Evolutionary conservation across 352 stramenopile genomes (phyloP).

Genomic region (Globisporangium ultimum): DNA sequence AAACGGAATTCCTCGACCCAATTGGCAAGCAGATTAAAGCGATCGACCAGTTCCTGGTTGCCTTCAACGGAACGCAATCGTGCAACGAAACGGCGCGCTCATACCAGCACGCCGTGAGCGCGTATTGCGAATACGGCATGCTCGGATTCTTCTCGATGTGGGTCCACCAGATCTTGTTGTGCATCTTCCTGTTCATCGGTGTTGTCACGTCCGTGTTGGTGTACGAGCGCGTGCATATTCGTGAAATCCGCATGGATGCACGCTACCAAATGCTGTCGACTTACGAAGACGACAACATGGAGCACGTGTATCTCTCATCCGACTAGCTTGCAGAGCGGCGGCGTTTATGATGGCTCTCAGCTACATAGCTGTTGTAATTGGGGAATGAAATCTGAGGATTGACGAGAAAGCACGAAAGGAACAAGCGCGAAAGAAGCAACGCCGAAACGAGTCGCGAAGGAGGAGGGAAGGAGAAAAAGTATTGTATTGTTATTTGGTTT

Average conservation of each 20-base stretch:
- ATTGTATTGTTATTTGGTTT: slow-evolving; percentile 4
- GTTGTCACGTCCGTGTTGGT: slow-evolving; percentile 69
- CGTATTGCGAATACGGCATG: slow-evolving; percentile 80
- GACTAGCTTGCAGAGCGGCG: slow-evolving; percentile 27
- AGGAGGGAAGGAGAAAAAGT: not conserved
- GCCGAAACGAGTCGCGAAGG: not conserved
- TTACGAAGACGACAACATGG: slow-evolving; percentile 79
- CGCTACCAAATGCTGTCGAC: slow-evolving; percentile 73
- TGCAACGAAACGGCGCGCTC: slow-evolving; percentile 43
- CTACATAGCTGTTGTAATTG: too few relatives aligned
- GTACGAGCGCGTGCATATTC: slow-evolving; percentile 73
- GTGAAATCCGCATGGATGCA: slow-evolving; percentile 50
- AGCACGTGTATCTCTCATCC: slow-evolving; percentile 74
- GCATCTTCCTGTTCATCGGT: slow-evolving; percentile 70
- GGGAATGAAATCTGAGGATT: too few relatives aligned
- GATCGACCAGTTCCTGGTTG: slow-evolving; percentile 22
- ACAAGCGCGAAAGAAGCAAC: not conserved
- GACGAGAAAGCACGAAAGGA: not conserved
- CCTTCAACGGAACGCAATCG: slow-evolving; percentile 45
- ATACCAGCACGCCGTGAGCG: slow-evolving; percentile 42
- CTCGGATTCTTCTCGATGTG: slow-evolving; percentile 84
- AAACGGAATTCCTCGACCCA: slow-evolving; percentile 67
- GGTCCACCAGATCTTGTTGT: slow-evolving; percentile 81
- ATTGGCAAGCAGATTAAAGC: slow-evolving; percentile 47
- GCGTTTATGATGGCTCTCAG: not conserved